Evolutionary conservation across 2,329 filamentous ascomycete species (phyloP).

Genomic region (Xylaria sp.): DNA sequence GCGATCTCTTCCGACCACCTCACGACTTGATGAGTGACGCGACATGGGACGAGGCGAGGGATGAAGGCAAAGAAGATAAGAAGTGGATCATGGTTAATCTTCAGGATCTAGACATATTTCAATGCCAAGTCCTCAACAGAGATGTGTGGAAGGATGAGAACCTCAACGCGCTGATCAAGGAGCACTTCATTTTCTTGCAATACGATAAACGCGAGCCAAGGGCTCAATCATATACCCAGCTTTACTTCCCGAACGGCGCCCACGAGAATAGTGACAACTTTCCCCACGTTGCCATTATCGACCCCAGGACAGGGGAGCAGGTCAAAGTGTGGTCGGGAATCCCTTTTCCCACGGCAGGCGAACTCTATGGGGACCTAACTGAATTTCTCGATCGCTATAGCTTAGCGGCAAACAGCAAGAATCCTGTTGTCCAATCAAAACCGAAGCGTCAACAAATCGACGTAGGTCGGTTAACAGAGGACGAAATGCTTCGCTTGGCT

Average conservation of each 20-base stretch:
- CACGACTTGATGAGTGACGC: slow-evolving; percentile 86
- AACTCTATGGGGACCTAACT: slow-evolving; percentile 90
- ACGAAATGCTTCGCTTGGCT: slow-evolving; percentile 96
- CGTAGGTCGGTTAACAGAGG: slow-evolving; percentile 90
- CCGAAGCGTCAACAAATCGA: slow-evolving; percentile 77
- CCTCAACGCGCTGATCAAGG: slow-evolving; percentile 81
- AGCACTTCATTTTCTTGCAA: slow-evolving; percentile 96
- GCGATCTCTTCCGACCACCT: slow-evolving; percentile 91
- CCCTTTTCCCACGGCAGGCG: slow-evolving; percentile 77
- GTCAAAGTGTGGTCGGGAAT: slow-evolving; percentile 94
- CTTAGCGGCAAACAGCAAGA: slow-evolving; percentile 86
- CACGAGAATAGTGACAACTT: slow-evolving; percentile 89
- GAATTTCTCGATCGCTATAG: slow-evolving; percentile 99
- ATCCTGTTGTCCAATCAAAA: slow-evolving; percentile 86
- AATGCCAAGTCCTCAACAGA: slow-evolving; percentile 92
- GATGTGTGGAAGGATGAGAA: slow-evolving; percentile 93
- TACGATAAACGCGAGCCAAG: slow-evolving; percentile 87
- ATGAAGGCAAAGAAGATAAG: slow-evolving; percentile 85
- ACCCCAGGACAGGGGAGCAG: slow-evolving; percentile 94
- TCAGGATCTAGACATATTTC: slow-evolving; percentile 92
- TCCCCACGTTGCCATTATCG: slow-evolving; percentile 94
- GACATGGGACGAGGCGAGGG: slow-evolving; percentile 85
- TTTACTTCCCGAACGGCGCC: slow-evolving; percentile 80
- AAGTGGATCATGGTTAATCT: slow-evolving; percentile 98
- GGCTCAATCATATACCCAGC: slow-evolving; percentile 84